Percentiles rank a stretch among this genome's conserved stretches.
These are phyloP conservation scores for Aquanectria penicillioides DNA, from an alignment of 2,329 filamentous ascomycete species.

Conservation along the genomic window DNA sequence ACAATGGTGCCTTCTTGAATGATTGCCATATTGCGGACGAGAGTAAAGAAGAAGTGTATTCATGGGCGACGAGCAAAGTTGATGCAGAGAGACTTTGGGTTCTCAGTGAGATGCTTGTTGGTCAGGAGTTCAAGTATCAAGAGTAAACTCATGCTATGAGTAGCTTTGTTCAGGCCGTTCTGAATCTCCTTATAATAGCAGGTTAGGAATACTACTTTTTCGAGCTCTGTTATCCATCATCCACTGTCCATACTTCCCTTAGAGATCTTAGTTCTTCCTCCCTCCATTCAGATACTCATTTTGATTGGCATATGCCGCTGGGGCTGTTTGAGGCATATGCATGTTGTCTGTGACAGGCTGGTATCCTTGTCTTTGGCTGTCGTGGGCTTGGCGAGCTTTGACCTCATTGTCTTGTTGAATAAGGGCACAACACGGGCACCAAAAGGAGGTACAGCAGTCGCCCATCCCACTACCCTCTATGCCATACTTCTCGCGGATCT, in stretches of 20 bases:
- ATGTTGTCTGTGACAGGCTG: neutral
- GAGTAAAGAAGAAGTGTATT: constrained; percentile 13
- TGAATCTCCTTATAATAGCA: too few species aligned
- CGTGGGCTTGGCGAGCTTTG: neutral
- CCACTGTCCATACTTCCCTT: too few species aligned
- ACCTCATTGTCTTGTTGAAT: constrained; percentile 23
- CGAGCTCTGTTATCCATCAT: too few species aligned
- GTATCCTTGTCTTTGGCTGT: neutral
- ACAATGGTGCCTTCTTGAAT: constrained; percentile 22
- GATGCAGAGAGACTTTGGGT: constrained; percentile 28
- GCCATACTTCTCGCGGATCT: constrained; percentile 13
- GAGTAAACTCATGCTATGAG: neutral
- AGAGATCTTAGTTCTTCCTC: too few species aligned
- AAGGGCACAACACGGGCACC: constrained; percentile 22
- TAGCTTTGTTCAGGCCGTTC: too few species aligned
- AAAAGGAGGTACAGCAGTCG: constrained; percentile 20
- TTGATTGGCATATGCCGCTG: too few species aligned
- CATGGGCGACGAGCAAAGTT: constrained; percentile 25
- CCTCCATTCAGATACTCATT: too few species aligned
- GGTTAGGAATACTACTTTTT: too few species aligned
- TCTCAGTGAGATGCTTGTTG: constrained; percentile 27
- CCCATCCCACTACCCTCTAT: constrained; percentile 18
- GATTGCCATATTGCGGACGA: constrained; percentile 26
- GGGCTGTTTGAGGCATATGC: too few species aligned
- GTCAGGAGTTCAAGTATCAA: constrained; percentile 18